Percentiles rank a stretch among this genome's conserved stretches.
These are phyloP conservation scores for Lineolata rhizophorae DNA, from an alignment of 495 filamentous ascomycete genomes.

Conservation along the genomic window DNA sequence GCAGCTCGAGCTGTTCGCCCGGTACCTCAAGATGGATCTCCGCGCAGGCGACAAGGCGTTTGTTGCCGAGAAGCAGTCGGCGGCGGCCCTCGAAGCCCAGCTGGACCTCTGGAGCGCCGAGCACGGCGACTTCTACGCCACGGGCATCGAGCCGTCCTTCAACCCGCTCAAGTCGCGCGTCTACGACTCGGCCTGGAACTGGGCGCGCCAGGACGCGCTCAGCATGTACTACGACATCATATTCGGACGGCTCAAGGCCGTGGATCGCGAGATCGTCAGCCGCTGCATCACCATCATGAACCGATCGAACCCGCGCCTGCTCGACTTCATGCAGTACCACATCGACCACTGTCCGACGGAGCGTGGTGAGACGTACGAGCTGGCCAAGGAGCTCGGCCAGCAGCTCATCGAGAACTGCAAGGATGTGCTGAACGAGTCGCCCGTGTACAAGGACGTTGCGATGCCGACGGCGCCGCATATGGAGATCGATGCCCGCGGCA, in stretches of 20 bases:
- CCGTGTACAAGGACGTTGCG: slow-evolving; percentile 88
- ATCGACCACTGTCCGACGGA: slow-evolving; percentile 98
- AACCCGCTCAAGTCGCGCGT: slow-evolving; percentile 81
- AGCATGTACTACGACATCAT: slow-evolving; percentile 99
- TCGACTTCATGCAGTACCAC: slow-evolving; percentile 99
- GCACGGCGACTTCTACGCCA: slow-evolving; percentile 88
- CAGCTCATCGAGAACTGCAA: slow-evolving; percentile 96
- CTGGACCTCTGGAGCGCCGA: slow-evolving; percentile 87
- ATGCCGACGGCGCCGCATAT: slow-evolving; percentile 82
- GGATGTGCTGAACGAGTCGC: slow-evolving; percentile 60
- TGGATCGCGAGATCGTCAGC: slow-evolving; percentile 95
- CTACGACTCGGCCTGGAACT: slow-evolving; percentile 99
- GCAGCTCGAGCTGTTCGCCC: slow-evolving; percentile 80
- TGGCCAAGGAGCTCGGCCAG: slow-evolving; percentile 87
- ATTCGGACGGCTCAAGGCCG: slow-evolving; percentile 76
- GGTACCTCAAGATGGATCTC: slow-evolving; percentile 93
- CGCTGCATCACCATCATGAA: slow-evolving; percentile 99
- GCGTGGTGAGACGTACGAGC: slow-evolving; percentile 86
- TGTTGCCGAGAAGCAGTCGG: slow-evolving; percentile 58
- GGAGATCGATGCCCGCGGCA: slow-evolving; percentile 70
- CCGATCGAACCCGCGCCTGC: slow-evolving; percentile 77
- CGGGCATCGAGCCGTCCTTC: slow-evolving; percentile 86
- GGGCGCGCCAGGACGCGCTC: slow-evolving; percentile 90
- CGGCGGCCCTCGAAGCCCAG: slow-evolving; percentile 71
- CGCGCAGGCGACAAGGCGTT: slow-evolving; percentile 87